A percentile compares a stretch with the other conserved stretches of the same genome.
Conservation (phyloP, 768 basidiomycete species). For the Mycena kentingensis region DNA sequence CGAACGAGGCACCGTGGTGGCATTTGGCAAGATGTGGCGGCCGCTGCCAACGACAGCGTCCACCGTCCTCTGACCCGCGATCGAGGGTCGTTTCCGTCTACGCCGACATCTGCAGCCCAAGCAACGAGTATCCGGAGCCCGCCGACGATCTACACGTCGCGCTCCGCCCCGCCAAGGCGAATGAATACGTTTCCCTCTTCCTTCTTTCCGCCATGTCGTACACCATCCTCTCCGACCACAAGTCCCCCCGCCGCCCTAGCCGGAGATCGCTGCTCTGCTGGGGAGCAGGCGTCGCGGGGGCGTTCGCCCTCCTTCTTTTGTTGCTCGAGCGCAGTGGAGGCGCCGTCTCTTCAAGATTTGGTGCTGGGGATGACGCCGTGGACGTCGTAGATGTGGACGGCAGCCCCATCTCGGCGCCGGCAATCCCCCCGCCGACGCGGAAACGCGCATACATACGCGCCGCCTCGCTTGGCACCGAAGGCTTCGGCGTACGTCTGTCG, state of each 20-base stretch:
- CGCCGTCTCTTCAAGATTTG: background rate
- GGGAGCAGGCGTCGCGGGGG: background rate
- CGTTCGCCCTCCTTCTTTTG: background rate
- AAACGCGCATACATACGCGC: constrained; percentile 5
- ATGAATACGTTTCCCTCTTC: too few species aligned
- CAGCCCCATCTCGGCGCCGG: background rate
- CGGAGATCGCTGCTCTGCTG: background rate
- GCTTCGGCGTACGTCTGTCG: constrained; percentile 1
- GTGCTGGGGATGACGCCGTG: background rate
- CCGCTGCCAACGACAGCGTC: too few species aligned
- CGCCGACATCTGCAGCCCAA: too few species aligned
- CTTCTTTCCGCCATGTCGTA: background rate
- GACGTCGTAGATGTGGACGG: background rate
- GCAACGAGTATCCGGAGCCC: too few species aligned
- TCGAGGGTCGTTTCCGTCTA: too few species aligned
- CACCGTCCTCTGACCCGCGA: too few species aligned
- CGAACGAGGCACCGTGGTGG: too few species aligned
- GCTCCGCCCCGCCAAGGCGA: too few species aligned
- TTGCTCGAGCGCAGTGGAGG: background rate
- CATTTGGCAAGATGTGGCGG: too few species aligned
- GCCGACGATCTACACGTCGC: too few species aligned
- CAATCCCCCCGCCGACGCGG: background rate
- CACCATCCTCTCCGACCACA: background rate
- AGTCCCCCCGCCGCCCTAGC: background rate
- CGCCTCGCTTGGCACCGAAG: background rate